phyloP scores from a whole-genome alignment of 78 protist species.

The Dictyostelium intermedium region DNA sequence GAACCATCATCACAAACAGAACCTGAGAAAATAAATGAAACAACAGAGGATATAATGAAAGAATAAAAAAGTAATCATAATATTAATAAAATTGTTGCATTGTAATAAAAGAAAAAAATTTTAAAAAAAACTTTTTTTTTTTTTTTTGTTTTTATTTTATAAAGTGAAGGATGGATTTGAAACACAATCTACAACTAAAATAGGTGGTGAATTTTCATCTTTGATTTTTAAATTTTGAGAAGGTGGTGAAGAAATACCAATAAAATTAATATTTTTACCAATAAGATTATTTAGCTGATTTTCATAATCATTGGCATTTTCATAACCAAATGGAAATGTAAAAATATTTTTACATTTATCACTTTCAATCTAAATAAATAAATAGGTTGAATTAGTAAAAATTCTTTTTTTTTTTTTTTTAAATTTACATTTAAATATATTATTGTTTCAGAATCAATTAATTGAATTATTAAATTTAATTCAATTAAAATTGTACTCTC shows the following conservation, averaged over 20 bases:
- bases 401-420: background rate
- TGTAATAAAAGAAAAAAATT: background rate
- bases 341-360: background rate
- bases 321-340: background rate
- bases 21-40: background rate
- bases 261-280: background rate
- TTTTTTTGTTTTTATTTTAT: background rate
- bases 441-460: background rate
- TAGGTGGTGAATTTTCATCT: background rate
- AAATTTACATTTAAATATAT: background rate
- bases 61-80: slow-evolving; percentile 19
- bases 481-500: background rate
- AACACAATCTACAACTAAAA: background rate
- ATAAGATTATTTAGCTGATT: background rate
- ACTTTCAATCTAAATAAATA: background rate
- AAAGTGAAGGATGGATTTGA: background rate
- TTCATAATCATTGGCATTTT: background rate
- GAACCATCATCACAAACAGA: background rate
- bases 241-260: slow-evolving; percentile 10
- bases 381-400: background rate
- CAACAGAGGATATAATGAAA: background rate
- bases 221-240: background rate
- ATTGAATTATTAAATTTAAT: slow-evolving; percentile 4
- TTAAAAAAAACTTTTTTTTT: background rate
- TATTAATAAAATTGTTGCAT: background rate